Percentiles rank a stretch among this genome's conserved stretches.
These are phyloP conservation scores for Pythium diclinum DNA, from an alignment of 352 stramenopile genomes.

Conservation along the genomic window DNA sequence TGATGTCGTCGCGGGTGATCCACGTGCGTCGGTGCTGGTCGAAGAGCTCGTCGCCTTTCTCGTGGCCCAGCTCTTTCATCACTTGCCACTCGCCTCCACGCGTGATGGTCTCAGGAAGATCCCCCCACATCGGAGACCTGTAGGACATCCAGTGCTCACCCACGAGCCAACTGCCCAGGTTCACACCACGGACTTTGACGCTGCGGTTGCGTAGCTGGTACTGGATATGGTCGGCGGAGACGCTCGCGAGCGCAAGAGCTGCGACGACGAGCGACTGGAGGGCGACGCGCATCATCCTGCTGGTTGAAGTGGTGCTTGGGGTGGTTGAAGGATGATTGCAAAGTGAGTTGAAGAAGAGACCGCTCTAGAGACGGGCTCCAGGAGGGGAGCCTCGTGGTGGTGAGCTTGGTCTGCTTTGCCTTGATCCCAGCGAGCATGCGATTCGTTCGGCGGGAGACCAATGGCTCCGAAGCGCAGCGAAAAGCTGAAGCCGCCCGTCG, in stretches of 20 bases:
- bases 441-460: no score
- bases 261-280: not conserved
- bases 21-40: conserved; percentile 52
- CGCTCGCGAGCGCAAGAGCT: not conserved
- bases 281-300: not conserved
- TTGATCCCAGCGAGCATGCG: no score
- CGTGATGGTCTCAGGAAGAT: not conserved
- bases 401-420: no score
- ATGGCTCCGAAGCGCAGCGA: no score
- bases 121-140: conserved; percentile 52
- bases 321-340: no score
- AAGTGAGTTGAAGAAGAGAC: no score
- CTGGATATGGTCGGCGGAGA: conserved; percentile 19
- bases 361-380: no score
- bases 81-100: not conserved
- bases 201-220: conserved; percentile 17
- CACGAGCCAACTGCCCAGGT: conserved; percentile 41
- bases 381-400: no score
- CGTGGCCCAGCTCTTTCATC: conserved; percentile 13
- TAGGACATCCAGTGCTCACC: conserved; percentile 50
- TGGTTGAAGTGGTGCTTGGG: not conserved
- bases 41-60: conserved; percentile 35
- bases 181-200: conserved; percentile 37
- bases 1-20: conserved; percentile 52
- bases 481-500: not conserved